Base-by-base conservation (phyloP, 371 early-diverging fungal species). In the Saksenaea vasiformis region DNA sequence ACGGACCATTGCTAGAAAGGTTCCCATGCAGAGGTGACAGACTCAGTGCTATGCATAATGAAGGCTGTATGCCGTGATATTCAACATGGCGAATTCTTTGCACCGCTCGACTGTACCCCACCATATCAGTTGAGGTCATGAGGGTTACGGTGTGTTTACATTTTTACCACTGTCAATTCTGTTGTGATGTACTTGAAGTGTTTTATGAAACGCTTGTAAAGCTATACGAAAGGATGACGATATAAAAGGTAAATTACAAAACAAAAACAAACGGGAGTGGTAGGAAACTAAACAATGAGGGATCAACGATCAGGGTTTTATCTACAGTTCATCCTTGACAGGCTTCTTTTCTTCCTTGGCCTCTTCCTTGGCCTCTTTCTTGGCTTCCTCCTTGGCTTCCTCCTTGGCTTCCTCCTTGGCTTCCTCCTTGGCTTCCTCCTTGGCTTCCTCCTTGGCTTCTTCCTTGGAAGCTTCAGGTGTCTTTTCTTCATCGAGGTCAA, bases 251-350 rank as follows among this genome's bases (percentile, higher is more conserved):
- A 47, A 47, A 47, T 47, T 47, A 47, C 51, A 47, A 47, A 47
- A 47, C 51, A 47, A 47, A 47, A 47, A n/a, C n/a, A 41, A 47
- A 47, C 10, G 51, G 22, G 51, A 47, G 22, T 7, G 22, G 22
- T 19, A 3, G 51, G 51, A 47, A 47, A 22, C 17, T 22, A 7
- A 7, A 47, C 17, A 22, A 47, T 9, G 5, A 22, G 22, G 19
- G 19, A 47, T 9, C 51, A 47, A 44, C n/a, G 51, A 47, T 47
- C 17, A 47, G 51, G 51, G n/a, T 47, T 47, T 47, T 59, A 59
- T 73, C 68, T 81, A 81, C 71, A 81, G 71, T 70, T 81, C 82
- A 61, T 81, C 82, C 71, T 79, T 81, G 65, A 73, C 69, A 36
- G 65, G 74, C 54, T 68, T 65, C 65, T 77, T 74, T 55, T 63